Conservation (phyloP, 2,329 filamentous ascomycete species). For the Fusarium bactridioides region DNA sequence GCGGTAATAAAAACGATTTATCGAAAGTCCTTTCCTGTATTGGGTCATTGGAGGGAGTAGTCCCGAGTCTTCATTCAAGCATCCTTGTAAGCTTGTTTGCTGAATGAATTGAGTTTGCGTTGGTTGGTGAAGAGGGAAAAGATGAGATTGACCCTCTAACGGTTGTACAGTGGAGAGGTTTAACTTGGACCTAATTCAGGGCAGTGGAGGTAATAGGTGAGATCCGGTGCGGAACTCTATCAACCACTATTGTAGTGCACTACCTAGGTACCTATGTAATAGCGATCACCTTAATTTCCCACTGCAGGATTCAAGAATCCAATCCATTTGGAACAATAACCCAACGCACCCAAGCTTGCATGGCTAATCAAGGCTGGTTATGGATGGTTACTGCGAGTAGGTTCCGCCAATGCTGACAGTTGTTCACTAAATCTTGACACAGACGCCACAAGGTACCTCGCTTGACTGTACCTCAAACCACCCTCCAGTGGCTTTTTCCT, state of each 20-base stretch:
- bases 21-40: not conserved
- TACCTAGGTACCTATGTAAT: not conserved
- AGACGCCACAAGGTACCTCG: constrained; percentile 10
- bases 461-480: constrained; percentile 1
- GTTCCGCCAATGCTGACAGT: constrained; percentile 35
- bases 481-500: not conserved
- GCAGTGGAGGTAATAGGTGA: not conserved
- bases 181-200: not conserved
- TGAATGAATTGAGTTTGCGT: constrained; percentile 11
- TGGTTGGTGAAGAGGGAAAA: not conserved
- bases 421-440: constrained; percentile 33
- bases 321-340: not conserved
- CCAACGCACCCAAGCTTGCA: not conserved
- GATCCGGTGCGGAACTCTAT: not conserved
- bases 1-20: not conserved
- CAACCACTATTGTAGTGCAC: not conserved
- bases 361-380: not conserved
- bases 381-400: not conserved
- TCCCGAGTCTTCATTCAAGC: not conserved
- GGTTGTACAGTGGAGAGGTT: not conserved
- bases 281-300: constrained; percentile 6
- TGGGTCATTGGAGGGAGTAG: not conserved
- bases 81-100: not conserved
- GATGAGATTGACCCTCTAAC: constrained; percentile 5
- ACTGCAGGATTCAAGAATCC: not conserved